These are phyloP conservation scores for Mollisia scopiformis DNA, from an alignment of 2,329 filamentous ascomycete species.

Conservation along the genomic window DNA sequence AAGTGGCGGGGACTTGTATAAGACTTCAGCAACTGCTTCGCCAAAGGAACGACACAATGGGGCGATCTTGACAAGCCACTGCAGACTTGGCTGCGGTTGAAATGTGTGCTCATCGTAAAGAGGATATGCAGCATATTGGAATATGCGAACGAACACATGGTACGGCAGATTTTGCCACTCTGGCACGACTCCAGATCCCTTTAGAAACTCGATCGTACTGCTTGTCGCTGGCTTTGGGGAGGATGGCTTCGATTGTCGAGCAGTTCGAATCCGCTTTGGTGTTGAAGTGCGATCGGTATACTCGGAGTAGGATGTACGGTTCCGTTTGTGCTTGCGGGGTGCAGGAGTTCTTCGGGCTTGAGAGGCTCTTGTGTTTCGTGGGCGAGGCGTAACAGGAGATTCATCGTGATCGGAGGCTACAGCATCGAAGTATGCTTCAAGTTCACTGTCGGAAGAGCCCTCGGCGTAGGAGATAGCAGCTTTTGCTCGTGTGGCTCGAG, in stretches of 20 bases:
- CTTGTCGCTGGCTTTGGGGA: constrained; percentile 8
- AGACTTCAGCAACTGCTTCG: constrained; percentile 72
- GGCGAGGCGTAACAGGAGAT: constrained; percentile 5
- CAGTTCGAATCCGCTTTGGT: constrained; percentile 28
- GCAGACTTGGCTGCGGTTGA: constrained; percentile 45
- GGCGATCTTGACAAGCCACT: constrained; percentile 69
- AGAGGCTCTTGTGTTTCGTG: constrained; percentile 7
- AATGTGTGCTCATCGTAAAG: constrained; percentile 52
- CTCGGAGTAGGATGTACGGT: constrained; percentile 5
- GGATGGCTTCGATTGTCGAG: constrained; percentile 5
- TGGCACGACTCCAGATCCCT: constrained; percentile 45
- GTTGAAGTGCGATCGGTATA: constrained; percentile 1
- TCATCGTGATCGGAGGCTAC: constrained; percentile 13
- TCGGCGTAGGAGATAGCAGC: constrained; percentile 33
- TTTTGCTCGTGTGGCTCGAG: constrained; percentile 28
- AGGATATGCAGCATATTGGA: constrained; percentile 66
- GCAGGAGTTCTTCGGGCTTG: background rate
- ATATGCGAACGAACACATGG: constrained; percentile 69
- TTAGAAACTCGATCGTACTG: background rate
- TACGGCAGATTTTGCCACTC: constrained; percentile 68
- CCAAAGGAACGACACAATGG: constrained; percentile 65
- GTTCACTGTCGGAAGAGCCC: constrained; percentile 20
- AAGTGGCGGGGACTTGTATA: constrained; percentile 73
- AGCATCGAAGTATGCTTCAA: constrained; percentile 6
- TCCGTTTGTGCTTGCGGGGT: background rate